A percentile compares a stretch with the other conserved stretches of the same genome.
These are phyloP conservation scores for Metarhizium anisopliae DNA, from an alignment of 2,329 filamentous ascomycete genomes.

Conservation along the genomic window DNA sequence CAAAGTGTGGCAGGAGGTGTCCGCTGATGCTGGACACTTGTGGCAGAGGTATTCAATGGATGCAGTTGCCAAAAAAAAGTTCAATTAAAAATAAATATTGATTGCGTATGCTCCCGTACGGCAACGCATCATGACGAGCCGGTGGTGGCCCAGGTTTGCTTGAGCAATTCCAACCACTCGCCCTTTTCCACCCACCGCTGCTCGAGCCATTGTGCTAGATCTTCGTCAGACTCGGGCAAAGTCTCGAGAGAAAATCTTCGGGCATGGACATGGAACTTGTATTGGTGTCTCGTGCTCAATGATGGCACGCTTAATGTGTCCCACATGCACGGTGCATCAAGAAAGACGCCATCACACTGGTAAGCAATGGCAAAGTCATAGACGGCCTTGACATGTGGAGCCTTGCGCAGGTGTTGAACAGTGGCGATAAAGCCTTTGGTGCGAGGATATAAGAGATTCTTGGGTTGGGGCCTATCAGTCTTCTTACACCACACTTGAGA, in stretches of 20 bases:
- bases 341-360: conserved; percentile 32
- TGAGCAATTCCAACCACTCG: conserved; percentile 33
- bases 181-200: conserved; percentile 44
- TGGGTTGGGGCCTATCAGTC: conserved; percentile 39
- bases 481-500: conserved; percentile 43
- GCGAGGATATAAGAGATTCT: conserved; percentile 50
- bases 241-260: conserved; percentile 38
- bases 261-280: conserved; percentile 41
- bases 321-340: conserved; percentile 42
- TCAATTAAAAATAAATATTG: no score
- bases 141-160: conserved; percentile 10
- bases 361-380: conserved; percentile 50
- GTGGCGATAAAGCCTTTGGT: conserved; percentile 53
- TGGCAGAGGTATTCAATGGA: no score
- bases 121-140: conserved; percentile 1
- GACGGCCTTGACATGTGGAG: conserved; percentile 42
- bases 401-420: conserved; percentile 43
- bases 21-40: no score
- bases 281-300: conserved; percentile 30
- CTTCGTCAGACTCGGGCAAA: conserved; percentile 37
- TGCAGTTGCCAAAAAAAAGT: no score
- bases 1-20: not conserved
- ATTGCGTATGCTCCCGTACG: not conserved
- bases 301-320: conserved; percentile 35
- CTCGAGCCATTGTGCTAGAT: conserved; percentile 43